These are phyloP conservation scores for Centaurea solstitialis DNA, from an alignment of 129 eudicot genomes.

Conservation along the genomic window DNA sequence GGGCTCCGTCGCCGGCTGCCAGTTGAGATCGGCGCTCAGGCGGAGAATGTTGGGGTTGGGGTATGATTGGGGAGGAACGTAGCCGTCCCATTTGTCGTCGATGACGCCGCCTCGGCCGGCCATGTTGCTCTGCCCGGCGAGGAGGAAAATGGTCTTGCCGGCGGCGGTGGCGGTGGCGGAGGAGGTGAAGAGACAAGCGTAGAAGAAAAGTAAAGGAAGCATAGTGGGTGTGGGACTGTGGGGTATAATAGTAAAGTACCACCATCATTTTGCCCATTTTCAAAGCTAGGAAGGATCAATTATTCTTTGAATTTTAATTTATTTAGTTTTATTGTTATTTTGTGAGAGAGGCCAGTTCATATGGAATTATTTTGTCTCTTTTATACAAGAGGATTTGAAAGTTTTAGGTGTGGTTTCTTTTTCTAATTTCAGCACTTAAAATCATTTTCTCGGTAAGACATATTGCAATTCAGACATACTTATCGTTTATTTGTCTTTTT, in stretches of 20 bases:
- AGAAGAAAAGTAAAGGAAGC: constrained; percentile 21
- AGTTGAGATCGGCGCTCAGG: constrained; percentile 35
- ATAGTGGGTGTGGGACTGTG: constrained; percentile 29
- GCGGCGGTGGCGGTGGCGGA: neutral
- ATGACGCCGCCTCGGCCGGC: constrained; percentile 69
- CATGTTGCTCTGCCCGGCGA: constrained; percentile 81
- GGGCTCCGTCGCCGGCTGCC: constrained; percentile 61
- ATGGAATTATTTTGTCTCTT: neutral
- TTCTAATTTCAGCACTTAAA: no score
- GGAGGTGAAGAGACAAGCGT: constrained; percentile 20
- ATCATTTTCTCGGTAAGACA: no score
- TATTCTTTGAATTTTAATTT: constrained; percentile 3
- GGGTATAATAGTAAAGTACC: constrained; percentile 21
- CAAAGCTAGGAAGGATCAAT: constrained; percentile 16
- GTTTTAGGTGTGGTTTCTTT: no score
- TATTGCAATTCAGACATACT: no score
- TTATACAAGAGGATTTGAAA: neutral
- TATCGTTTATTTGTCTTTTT: no score
- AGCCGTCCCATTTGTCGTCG: constrained; percentile 55
- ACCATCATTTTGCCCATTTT: constrained; percentile 13
- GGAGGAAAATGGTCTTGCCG: constrained; percentile 41
- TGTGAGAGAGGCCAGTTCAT: neutral
- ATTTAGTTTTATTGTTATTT: neutral
- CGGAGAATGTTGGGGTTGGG: constrained; percentile 45
- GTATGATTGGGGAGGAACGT: constrained; percentile 43